Percentiles rank a stretch among this genome's conserved stretches.
Conservation (phyloP, 106 monocot genomes). For the Dioscorea dumetorum region DNA sequence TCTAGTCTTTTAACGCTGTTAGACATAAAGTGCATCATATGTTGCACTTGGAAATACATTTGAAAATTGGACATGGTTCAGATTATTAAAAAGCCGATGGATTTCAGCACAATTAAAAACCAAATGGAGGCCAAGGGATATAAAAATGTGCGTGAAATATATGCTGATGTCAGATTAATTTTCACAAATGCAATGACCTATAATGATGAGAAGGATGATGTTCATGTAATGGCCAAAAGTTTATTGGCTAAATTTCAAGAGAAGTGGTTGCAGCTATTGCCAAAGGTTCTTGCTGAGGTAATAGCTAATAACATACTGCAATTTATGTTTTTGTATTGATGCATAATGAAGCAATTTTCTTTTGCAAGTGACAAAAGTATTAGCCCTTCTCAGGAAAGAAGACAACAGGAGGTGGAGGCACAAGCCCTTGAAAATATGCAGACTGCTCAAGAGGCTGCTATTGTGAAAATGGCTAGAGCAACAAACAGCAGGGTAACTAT, state of each 20-base stretch:
- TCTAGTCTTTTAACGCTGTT: too few species aligned
- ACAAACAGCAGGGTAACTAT: conserved; percentile 46
- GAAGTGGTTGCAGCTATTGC: conserved; percentile 78
- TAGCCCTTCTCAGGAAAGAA: conserved; percentile 36
- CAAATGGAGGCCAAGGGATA: conserved; percentile 85
- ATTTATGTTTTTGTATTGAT: neutral
- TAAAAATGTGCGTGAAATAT: conserved; percentile 89
- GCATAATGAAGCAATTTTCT: neutral
- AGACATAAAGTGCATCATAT: too few species aligned
- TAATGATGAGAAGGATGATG: conserved; percentile 63
- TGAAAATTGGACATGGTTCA: conserved; percentile 4
- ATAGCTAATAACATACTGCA: conserved; percentile 4
- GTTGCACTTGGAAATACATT: too few species aligned
- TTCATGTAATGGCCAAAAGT: conserved; percentile 78
- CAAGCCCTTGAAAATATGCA: conserved; percentile 32
- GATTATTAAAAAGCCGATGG: conserved; percentile 95
- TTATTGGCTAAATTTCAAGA: conserved; percentile 84
- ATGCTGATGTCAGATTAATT: conserved; percentile 84
- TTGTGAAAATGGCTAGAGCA: conserved; percentile 67
- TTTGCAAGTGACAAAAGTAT: neutral
- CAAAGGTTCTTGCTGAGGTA: conserved; percentile 90
- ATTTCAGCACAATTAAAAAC: conserved; percentile 74
- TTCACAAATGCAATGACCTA: conserved; percentile 96
- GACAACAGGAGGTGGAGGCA: conserved; percentile 67
- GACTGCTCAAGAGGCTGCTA: conserved; percentile 50